Evolutionary conservation across 2,329 filamentous ascomycete species (phyloP), one percentile per base, ranked within the genome.

Genomic region (Teratosphaeria nubilosa): DNA sequence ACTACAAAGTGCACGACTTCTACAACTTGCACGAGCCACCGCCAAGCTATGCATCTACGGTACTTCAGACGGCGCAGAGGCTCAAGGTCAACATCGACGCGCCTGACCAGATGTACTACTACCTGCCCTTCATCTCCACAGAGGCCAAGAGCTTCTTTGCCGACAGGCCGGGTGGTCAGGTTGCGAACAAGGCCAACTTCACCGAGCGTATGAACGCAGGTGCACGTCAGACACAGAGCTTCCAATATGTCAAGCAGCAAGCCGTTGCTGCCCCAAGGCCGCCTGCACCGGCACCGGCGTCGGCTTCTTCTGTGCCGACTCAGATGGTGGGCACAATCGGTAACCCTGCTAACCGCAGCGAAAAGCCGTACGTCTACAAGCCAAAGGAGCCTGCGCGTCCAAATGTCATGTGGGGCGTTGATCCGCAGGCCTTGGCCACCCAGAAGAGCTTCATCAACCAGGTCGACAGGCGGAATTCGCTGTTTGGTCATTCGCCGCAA

Each of bases 131-230:
- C 70, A 83, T 82, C 22, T 97, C 92, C 24, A 96, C 92, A 6
- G 92, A 97, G 69, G 88, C 90, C 56, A 91, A 86, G 72, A 86
- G 91, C 27, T 90, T 95, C 71, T 99, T 94, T 74, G 95, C 91
- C 4, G 88, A 94, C 67, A 85, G 95, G 73, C 83, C 81, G 51
- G 76, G 74, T 59, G 78, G 77, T 59, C 79, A 74, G n/a, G 80
- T 90, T 72, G 89, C 90, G 60, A 75, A 80, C 1, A 86, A 82
- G 73, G 85, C 84, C 64, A 88, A 87, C 69, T 91, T 87, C 72
- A 72, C 91, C 69, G 86, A 90, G 52, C 85, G 86, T 1, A 76
- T 90, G 56, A 74, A 74, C 58, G 73, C 74, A 37, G 27, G 51
- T 53, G 25, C 31, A 30, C 51, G 27, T n/a, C 51, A 30, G 31